Base-by-base conservation (phyloP, 768 basidiomycete genomes). In the Agrocybe pediades region DNA sequence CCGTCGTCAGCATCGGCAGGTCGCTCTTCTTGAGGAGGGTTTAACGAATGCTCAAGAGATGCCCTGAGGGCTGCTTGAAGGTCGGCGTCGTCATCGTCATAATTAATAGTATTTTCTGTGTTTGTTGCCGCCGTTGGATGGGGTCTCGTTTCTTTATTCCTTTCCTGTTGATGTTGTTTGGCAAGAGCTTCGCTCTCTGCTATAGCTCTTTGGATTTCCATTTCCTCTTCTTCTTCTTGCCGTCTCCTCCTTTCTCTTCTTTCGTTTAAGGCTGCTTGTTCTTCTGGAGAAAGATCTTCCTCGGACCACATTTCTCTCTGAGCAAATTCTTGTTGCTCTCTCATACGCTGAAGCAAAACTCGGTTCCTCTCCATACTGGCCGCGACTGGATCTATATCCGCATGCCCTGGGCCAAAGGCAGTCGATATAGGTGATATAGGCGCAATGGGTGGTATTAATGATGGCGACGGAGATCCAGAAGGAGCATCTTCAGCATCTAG, bases 11-110 rank as follows among this genome's bases (percentile, higher is more conserved):
- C 48, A 45, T 30, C n/a, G 19, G n/a, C 24, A 19, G 47, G n/a
- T 36, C 45, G 20, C 21, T 41, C 42, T 53, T 43, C 24, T 45
- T 58, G 24, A 46, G 39, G 50, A 55, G 86, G 36, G 13, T 11
- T n/a, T 71, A 68, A 1, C 88, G 85, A 19, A 84, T 74, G 73
- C 64, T 88, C 87, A 56, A 95, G 73, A 30, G 92, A 94, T 2
- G 92, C 94, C 64, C 76, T 85, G 44, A 96, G 74, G 4, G 94
- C 94, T 9, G 92, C 93, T 70, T 95, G 94, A 42, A 96, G 71
- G 61, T 90, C 87, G 20, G 82, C 84, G 61, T 96, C 93, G 46
- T 95, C 93, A 58, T 95, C 93, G 57, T 95, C 93, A 59, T 90
- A 86, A 46, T 77, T 55, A 24, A 60, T 57, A 29, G 54, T 44